Base-by-base conservation (phyloP, 192 early-diverging fungal genomes). In the Haplosporangium gracile region DNA sequence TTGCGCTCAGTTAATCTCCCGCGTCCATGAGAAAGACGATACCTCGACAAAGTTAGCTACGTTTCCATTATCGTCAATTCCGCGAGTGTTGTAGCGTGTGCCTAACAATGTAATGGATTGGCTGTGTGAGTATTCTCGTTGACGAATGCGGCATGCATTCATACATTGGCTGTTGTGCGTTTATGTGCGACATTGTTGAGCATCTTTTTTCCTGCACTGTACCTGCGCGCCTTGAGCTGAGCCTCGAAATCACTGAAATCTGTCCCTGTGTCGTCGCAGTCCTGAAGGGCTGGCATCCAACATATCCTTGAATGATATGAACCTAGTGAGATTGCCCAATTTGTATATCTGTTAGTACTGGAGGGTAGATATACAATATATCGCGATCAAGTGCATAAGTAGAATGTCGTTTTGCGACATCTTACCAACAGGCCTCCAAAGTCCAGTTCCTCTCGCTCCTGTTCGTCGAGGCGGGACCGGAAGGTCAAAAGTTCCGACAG, bases 21-120 rank as follows among this genome's bases (percentile, higher is more conserved):
- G 13, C 3, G 36, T 51, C 20, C n/a, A 32, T 16, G 51, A 20
- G 6, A 15, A 6, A 5, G 49, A 51, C 34, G 34, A 26, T 91
- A 90, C 92, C 88, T 99, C 98, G 5, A 99, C 99, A 89, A 98
- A 99, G 85, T 99, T 99, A n/a, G 98, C 97, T 43, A 98, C 97
- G 82, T 96, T 92, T 40, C 99, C 99, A 77, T 96, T 95, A 79
- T 99, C 99, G 77, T 99, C 97, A 43, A 99, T 94, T 7, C 99
- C 99, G 32, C 99, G 94, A 3, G 98, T 95, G 80, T 97, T 95
- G 85, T 96, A 98, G 55, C 99, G 92, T 45, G 97, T 98, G 9
- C 99, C 99, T 65, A 96, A 92, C 39, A 88, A 20, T 88, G 83
- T 78, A 82, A 26, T 89, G 43, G 89, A 68, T 45, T 82, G 83